Evolutionary conservation across 73 alveolate species (phyloP), one percentile per base, ranked within the genome.

Genomic region (Paramecium tetraurelia): DNA sequence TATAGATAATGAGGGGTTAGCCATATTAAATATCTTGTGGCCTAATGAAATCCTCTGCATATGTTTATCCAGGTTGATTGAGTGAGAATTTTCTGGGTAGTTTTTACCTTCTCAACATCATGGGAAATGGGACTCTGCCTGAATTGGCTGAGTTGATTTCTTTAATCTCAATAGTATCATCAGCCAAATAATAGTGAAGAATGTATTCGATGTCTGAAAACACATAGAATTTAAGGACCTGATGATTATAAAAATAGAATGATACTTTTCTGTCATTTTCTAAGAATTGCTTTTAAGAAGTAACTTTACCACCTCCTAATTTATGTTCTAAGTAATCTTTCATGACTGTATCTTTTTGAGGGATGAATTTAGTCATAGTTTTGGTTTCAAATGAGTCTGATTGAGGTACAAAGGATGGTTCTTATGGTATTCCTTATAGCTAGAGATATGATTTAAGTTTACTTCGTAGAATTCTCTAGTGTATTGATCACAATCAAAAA

Each of bases 231-330:
- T 98, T 94, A 35, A 97, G 92, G 1, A 80, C 90, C 90, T 80
- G 20, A n/a, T 20, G 7, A 18, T 14, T 0, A 80, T 31, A 80
- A 20, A 20, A 0, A 2, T 11, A 18, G 10, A 20, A 0, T 36
- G 0, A 35, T 27, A 97, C 99, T 80, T 96, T 95, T 88, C 99
- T 90, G 72, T 97, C 99, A 85, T 97, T 96, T 85, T 97, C 99
- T 44, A 97, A 92, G 92, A 97, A 97, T 92, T 97, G 96, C 97
- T 97, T 97, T 18, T 97, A 93, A 8, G 96, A 86, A 58, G 94
- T 86, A 1, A 94, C 98, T 92, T 97, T 92, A 7, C 99, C 99
- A 43, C 99, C 99, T n/a, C 99, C 99, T 85, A 97, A 95, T 20
- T 96, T 86, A 63, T 96, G 95, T 94, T 97, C 99, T 87, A 97